phyloP scores from a whole-genome alignment of 1,139 yeast species.

The Saccharomyces hybrid region DNA sequence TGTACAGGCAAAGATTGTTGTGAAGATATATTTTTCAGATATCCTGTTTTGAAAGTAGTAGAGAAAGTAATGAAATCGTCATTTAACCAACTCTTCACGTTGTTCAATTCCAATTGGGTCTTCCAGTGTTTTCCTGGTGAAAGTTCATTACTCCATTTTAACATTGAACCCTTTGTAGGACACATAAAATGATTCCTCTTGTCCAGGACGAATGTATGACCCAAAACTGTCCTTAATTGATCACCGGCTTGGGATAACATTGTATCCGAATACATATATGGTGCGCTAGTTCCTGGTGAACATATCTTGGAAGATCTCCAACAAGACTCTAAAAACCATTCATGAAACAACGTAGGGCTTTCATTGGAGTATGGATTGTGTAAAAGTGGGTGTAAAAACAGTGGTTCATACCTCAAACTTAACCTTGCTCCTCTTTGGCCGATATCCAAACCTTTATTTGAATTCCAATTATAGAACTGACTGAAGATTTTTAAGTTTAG shows the following conservation, averaged over 20 bases:
- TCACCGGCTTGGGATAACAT: constrained; percentile 46
- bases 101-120: constrained; percentile 40
- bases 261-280: constrained; percentile 20
- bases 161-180: constrained; percentile 50
- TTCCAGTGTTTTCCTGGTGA: constrained; percentile 23
- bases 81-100: constrained; percentile 32
- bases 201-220: constrained; percentile 47
- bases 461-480: not conserved
- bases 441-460: not conserved
- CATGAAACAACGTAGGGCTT: not conserved
- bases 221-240: constrained; percentile 49
- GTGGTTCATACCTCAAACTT: not conserved
- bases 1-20: constrained; percentile 19
- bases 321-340: not conserved
- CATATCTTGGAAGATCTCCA: not conserved
- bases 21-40: constrained; percentile 36
- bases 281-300: not conserved
- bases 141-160: constrained; percentile 51
- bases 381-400: not conserved
- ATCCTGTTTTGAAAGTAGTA: constrained; percentile 45
- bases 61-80: constrained; percentile 34
- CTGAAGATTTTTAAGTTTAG: constrained; percentile 45
- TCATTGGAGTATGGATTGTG: not conserved
- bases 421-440: not conserved
- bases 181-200: constrained; percentile 47